These are phyloP conservation scores for Phytophthora hibernalis DNA, from an alignment of 352 stramenopile species.

Conservation along the genomic window DNA sequence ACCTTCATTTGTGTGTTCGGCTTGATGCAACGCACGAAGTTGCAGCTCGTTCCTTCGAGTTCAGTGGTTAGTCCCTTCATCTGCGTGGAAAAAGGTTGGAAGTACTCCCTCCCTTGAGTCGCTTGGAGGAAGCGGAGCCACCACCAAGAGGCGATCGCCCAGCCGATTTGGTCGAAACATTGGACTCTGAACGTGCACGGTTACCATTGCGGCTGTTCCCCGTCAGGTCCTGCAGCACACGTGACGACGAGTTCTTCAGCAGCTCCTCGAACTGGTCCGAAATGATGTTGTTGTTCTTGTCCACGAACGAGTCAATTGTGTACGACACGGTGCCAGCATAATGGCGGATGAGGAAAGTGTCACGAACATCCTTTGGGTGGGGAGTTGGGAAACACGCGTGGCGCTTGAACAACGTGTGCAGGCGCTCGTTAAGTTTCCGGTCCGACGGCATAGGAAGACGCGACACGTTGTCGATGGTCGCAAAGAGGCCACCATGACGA, in stretches of 20 bases:
- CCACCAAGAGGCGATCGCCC: constrained; percentile 36
- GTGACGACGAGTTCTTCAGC: constrained; percentile 78
- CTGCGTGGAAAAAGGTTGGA: constrained; percentile 86
- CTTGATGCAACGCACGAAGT: constrained; percentile 97
- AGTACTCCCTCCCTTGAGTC: constrained; percentile 69
- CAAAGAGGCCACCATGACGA: constrained; percentile 82
- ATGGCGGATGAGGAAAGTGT: constrained; percentile 88
- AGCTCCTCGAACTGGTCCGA: constrained; percentile 91
- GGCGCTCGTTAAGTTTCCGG: constrained; percentile 85
- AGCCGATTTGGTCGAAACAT: constrained; percentile 55
- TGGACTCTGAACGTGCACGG: constrained; percentile 50
- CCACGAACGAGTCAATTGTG: constrained; percentile 86
- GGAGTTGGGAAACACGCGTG: constrained; percentile 85
- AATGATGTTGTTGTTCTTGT: constrained; percentile 94
- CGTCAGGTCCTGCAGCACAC: constrained; percentile 74
- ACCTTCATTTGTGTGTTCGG: constrained; percentile 95
- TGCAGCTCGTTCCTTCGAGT: constrained; percentile 88
- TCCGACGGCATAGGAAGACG: constrained; percentile 89
- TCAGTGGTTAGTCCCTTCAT: constrained; percentile 87
- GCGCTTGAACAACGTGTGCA: constrained; percentile 85
- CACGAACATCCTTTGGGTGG: constrained; percentile 84
- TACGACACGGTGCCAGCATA: constrained; percentile 88
- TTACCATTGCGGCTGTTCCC: constrained; percentile 51
- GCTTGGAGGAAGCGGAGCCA: constrained; percentile 62
- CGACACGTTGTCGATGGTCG: constrained; percentile 86